Conservation (phyloP, 148 eudicot species). For the Amaranthus cruentus region DNA sequence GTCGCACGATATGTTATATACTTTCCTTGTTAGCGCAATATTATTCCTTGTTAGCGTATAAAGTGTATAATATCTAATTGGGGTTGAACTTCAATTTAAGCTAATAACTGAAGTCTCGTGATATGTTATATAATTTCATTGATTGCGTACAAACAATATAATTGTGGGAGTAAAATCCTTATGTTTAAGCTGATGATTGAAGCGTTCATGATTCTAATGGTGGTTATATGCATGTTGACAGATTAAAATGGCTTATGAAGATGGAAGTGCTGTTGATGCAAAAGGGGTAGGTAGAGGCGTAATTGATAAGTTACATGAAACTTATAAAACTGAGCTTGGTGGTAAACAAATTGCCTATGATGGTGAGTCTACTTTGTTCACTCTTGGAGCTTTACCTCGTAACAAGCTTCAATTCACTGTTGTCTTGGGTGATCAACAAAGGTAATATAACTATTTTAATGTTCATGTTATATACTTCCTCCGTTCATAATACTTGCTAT, state of each 20-base stretch:
- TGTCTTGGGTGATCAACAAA: conserved; percentile 47
- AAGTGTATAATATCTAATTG: neutral
- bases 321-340: conserved; percentile 58
- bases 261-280: conserved; percentile 38
- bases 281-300: conserved; percentile 47
- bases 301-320: conserved; percentile 62
- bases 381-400: conserved; percentile 56
- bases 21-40: too few relatives aligned
- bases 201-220: too few relatives aligned
- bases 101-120: too few relatives aligned
- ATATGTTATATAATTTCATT: too few relatives aligned
- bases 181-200: too few relatives aligned
- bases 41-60: too few relatives aligned
- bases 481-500: too few relatives aligned
- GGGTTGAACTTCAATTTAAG: neutral
- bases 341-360: conserved; percentile 82
- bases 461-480: too few relatives aligned
- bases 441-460: too few relatives aligned
- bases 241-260: conserved; percentile 41
- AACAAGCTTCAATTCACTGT: conserved; percentile 69
- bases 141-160: too few relatives aligned
- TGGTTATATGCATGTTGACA: neutral
- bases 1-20: too few relatives aligned
- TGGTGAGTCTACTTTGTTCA: conserved; percentile 49
- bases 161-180: too few relatives aligned